These are phyloP conservation scores for Fomitopsis pinicola DNA, from an alignment of 1,284 basidiomycete species.

Conservation along the genomic window DNA sequence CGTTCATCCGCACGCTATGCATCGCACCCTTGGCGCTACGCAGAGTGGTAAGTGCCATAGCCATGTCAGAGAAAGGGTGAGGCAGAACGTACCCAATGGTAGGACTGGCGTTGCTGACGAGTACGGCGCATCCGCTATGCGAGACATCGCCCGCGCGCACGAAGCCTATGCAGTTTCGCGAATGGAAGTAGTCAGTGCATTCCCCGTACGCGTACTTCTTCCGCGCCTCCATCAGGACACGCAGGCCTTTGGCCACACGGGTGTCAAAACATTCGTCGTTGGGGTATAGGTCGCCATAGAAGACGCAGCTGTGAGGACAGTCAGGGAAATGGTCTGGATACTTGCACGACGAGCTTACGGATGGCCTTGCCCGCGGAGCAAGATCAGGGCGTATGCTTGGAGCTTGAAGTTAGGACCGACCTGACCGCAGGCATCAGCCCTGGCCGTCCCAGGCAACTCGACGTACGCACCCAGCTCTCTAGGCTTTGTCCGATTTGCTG, in stretches of 20 bases:
- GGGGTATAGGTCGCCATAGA: conserved; percentile 86
- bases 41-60: conserved; percentile 6
- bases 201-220: conserved; percentile 62
- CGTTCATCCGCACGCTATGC: conserved; percentile 57
- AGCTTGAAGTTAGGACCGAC: conserved; percentile 66
- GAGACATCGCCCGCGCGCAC: conserved; percentile 52
- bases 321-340: background rate
- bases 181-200: conserved; percentile 53
- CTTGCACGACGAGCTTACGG: conserved; percentile 51
- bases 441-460: background rate
- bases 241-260: conserved; percentile 45
- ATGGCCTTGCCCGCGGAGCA: conserved; percentile 80
- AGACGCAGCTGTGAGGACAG: conserved; percentile 65
- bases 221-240: conserved; percentile 52
- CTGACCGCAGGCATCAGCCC: conserved; percentile 29
- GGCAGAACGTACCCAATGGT: conserved; percentile 22
- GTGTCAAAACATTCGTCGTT: conserved; percentile 62
- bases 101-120: conserved; percentile 56
- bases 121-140: conserved; percentile 54
- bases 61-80: background rate
- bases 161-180: conserved; percentile 69
- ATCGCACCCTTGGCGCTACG: conserved; percentile 1
- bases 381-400: conserved; percentile 84
- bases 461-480: conserved; percentile 67
- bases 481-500: conserved; percentile 71